Conservation (phyloP, 2,329 filamentous ascomycete genomes). For the Cladosporium colombiae region DNA sequence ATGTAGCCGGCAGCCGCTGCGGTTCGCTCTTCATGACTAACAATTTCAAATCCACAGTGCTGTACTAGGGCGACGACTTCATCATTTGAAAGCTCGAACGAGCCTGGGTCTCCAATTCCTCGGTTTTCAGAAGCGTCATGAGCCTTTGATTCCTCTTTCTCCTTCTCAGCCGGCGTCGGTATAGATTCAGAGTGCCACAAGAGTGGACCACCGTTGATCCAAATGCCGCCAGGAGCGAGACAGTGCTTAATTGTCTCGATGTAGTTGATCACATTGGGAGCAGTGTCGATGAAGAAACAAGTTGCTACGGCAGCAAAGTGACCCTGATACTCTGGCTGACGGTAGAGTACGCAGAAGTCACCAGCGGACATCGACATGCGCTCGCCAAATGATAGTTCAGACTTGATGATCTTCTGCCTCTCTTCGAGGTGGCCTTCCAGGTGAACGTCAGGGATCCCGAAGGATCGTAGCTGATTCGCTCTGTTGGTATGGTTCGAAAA, state of each 20-base stretch:
- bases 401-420: background rate
- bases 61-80: conserved; percentile 78
- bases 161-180: conserved; percentile 53
- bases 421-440: conserved; percentile 42
- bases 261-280: conserved; percentile 88
- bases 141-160: conserved; percentile 34
- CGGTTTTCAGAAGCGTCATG: conserved; percentile 19
- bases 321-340: conserved; percentile 59
- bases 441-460: conserved; percentile 74
- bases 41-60: conserved; percentile 72
- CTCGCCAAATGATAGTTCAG: conserved; percentile 50
- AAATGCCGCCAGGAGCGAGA: conserved; percentile 73
- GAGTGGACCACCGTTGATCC: conserved; percentile 87
- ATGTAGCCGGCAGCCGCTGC: conserved; percentile 79
- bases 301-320: conserved; percentile 80
- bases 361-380: conserved; percentile 91
- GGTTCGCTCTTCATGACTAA: conserved; percentile 50
- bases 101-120: conserved; percentile 79
- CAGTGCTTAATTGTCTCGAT: conserved; percentile 80
- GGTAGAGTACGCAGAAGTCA: conserved; percentile 89
- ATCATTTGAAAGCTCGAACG: conserved; percentile 84
- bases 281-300: conserved; percentile 97
- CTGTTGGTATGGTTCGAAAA: conserved; percentile 84
- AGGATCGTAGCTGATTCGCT: conserved; percentile 70
- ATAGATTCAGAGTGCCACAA: conserved; percentile 94